These are phyloP conservation scores for Saksenaea oblongispora DNA, from an alignment of 371 early-diverging fungal genomes.

Conservation along the genomic window DNA sequence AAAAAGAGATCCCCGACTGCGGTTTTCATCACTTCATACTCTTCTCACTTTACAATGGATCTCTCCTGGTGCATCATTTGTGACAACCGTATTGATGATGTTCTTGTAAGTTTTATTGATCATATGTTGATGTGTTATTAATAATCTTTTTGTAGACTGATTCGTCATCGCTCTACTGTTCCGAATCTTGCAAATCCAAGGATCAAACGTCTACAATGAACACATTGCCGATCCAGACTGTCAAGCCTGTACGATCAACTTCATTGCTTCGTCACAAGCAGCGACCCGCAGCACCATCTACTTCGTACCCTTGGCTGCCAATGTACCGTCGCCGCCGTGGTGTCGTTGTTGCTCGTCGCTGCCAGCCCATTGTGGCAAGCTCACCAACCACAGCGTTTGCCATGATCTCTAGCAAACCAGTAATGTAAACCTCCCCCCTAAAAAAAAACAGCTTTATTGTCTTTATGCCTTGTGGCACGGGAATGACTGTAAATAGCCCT, in stretches of 20 bases:
- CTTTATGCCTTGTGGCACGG: slow-evolving; percentile 1
- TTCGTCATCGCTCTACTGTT: slow-evolving; percentile 23
- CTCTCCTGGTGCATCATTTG: slow-evolving; percentile 33
- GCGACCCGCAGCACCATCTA: slow-evolving; percentile 15
- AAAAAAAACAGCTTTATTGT: no score
- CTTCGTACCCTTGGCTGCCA: slow-evolving; percentile 29
- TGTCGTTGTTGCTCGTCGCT: slow-evolving; percentile 34
- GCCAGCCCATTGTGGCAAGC: slow-evolving; percentile 38
- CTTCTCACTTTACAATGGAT: slow-evolving; percentile 18
- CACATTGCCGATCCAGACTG: not conserved
- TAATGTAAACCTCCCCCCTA: slow-evolving; percentile 13
- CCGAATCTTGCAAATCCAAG: slow-evolving; percentile 20
- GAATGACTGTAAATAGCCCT: slow-evolving; percentile 1
- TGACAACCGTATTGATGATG: slow-evolving; percentile 29
- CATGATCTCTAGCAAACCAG: slow-evolving; percentile 15
- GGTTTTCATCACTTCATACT: slow-evolving; percentile 2
- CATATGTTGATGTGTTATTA: not conserved
- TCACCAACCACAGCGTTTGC: slow-evolving; percentile 23
- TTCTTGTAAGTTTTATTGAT: slow-evolving; percentile 13
- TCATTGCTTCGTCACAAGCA: slow-evolving; percentile 12
- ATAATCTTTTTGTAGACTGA: slow-evolving; percentile 13
- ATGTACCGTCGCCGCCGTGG: slow-evolving; percentile 26
- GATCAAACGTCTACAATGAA: slow-evolving; percentile 16
- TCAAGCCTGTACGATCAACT: slow-evolving; percentile 3
- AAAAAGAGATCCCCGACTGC: not conserved